Evolutionary conservation across 2,329 filamentous ascomycete genomes (phyloP), one percentile per base, ranked within the genome.

Genomic region (Stachybotrys chartarum): DNA sequence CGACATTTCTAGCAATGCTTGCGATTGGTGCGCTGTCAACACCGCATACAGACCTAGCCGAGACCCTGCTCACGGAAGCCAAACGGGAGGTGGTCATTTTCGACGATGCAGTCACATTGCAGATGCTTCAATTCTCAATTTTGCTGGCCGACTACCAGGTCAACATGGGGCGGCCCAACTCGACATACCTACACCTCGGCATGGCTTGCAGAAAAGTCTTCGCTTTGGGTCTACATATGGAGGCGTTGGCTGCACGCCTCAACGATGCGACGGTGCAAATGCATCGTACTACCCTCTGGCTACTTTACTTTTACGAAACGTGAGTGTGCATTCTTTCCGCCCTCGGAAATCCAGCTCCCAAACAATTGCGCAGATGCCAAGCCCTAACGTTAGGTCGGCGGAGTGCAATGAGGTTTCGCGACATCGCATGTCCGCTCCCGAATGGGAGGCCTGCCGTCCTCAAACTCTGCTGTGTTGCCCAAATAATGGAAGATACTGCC

Each of bases 121-220:
- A 44, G 35, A 52, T 52, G 50, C 6, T 52, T 16, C 50, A 52
- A 32, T 32, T 52, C 31, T 52, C 31, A n/a, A 52, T 52, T n/a
- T 17, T 52, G 18, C 35, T 52, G 7, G 31, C 50, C 14, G 50
- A 52, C 17, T 52, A 52, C n/a, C 50, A 52, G 31, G 7, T 52
- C 31, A 52, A 52, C 18, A 39, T 52, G 31, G 50, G 50, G 10
- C 50, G 50, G 24, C 50, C 50, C 31, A 52, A 52, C 50, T 52
- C 50, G 18, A 42, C 50, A 8, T 52, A 52, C 50, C 30, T 52
- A 16, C 50, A 52, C 14, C 35, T 52, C 11, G 50, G 50, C 14
- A 32, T 52, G 7, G 50, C 50, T 42, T 52, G 50, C 24, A 39
- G 50, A 24, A 52, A 52, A 24, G 50, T 32, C 7, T 52, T 52